Conservation (phyloP, 1,139 yeast genomes). For the Saccharomyces hybrid region DNA sequence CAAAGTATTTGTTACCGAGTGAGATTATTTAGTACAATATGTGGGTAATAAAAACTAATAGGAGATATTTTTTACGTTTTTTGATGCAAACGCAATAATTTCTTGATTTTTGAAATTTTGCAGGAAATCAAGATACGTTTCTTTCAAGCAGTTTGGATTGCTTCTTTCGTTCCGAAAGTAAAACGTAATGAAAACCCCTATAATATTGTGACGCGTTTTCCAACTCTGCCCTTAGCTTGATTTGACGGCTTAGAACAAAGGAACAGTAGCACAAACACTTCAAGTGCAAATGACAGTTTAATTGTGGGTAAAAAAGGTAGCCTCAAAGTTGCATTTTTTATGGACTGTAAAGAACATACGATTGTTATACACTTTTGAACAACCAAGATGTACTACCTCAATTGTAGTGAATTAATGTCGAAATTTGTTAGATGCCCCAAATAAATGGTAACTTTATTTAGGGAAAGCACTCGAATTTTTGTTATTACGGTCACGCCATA, state of each 20-base stretch:
- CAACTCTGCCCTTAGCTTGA: too few relatives aligned
- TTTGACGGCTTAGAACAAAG: too few relatives aligned
- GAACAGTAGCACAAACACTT: too few relatives aligned
- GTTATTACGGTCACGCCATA: not conserved
- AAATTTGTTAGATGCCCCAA: not conserved
- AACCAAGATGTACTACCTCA: not conserved
- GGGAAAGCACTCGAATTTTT: not conserved
- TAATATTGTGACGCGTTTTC: too few relatives aligned
- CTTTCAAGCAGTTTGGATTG: not conserved
- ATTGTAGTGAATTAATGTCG: not conserved
- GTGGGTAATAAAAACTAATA: too few relatives aligned
- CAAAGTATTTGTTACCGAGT: too few relatives aligned
- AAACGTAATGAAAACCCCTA: too few relatives aligned
- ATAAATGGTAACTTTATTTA: too few relatives aligned
- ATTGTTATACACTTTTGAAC: not conserved
- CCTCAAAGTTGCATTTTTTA: too few relatives aligned
- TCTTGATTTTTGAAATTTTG: not conserved
- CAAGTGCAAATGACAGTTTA: too few relatives aligned
- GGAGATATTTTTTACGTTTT: not conserved
- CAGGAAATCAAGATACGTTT: not conserved
- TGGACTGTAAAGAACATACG: not conserved
- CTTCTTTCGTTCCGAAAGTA: not conserved
- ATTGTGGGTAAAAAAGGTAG: too few relatives aligned
- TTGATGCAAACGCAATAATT: not conserved
- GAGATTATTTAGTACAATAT: too few relatives aligned